Conservation (phyloP, 2,329 filamentous ascomycete genomes). For the Botryotinia calthae region DNA sequence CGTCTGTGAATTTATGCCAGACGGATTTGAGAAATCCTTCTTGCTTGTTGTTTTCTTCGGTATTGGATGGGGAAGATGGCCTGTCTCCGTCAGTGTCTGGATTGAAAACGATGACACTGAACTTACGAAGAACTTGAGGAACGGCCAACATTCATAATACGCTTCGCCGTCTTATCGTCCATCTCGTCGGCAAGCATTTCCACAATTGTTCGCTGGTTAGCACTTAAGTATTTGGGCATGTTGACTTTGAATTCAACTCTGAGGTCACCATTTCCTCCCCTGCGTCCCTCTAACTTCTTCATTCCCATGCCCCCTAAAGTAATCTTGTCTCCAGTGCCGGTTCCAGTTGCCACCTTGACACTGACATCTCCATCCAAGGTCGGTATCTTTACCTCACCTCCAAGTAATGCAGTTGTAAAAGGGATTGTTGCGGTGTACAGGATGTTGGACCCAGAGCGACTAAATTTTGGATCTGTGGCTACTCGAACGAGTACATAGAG, state of each 20-base stretch:
- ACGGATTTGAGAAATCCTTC: conserved; percentile 91
- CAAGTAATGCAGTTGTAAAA: conserved; percentile 86
- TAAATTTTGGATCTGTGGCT: conserved; percentile 86
- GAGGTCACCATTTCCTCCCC: conserved; percentile 72
- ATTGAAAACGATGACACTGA: conserved; percentile 16
- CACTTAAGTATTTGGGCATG: conserved; percentile 91
- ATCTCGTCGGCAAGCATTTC: conserved; percentile 98
- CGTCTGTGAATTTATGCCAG: conserved; percentile 89
- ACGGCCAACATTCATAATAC: conserved; percentile 79
- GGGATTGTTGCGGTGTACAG: conserved; percentile 90
- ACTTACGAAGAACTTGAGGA: conserved; percentile 51
- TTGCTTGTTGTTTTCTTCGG: conserved; percentile 60
- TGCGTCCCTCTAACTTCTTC: conserved; percentile 73
- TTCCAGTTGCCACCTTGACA: conserved; percentile 87
- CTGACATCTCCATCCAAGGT: conserved; percentile 89
- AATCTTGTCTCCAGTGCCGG: conserved; percentile 87
- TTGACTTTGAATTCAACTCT: conserved; percentile 90
- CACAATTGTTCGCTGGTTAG: conserved; percentile 87
- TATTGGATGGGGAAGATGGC: conserved; percentile 21
- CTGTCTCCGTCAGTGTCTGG: conserved; percentile 22
- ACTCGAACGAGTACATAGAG: conserved; percentile 90
- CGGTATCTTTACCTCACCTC: conserved; percentile 84
- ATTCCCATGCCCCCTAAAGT: conserved; percentile 90
- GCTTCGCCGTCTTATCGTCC: conserved; percentile 85
- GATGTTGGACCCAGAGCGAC: conserved; percentile 81